A percentile compares a stretch with the other conserved stretches of the same genome.
Evolutionary conservation across 768 basidiomycete genomes (phyloP).

Genomic region (Tylopilus plumbeoviolaceoides): DNA sequence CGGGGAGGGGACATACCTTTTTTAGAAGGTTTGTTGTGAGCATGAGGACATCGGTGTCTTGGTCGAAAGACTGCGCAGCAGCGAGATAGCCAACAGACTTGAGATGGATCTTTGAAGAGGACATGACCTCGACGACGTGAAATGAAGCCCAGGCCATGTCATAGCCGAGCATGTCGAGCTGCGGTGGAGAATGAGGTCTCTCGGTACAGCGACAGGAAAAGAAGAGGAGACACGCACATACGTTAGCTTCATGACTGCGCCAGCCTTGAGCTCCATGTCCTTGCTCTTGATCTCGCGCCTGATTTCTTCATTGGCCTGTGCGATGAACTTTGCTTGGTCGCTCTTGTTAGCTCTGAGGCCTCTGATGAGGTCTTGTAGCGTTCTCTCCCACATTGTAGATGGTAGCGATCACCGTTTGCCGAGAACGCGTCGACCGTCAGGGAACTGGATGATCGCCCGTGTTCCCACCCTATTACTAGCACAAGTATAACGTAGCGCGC

Average conservation of each 20-base stretch:
- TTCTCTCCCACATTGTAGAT: constrained; percentile 86
- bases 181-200: constrained; percentile 10
- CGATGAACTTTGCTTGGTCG: constrained; percentile 89
- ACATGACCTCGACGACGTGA: constrained; percentile 98
- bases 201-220: not conserved
- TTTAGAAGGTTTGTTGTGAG: constrained; percentile 93
- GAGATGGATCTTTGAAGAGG: constrained; percentile 83
- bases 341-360: constrained; percentile 94
- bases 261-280: constrained; percentile 97
- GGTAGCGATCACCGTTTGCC: not conserved
- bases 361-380: constrained; percentile 91
- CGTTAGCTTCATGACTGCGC: constrained; percentile 90
- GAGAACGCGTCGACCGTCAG: not conserved
- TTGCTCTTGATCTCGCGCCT: constrained; percentile 85
- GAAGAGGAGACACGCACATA: constrained; percentile 62
- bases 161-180: constrained; percentile 98
- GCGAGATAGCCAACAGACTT: constrained; percentile 97
- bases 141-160: constrained; percentile 97
- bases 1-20: constrained; percentile 55
- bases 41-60: constrained; percentile 96
- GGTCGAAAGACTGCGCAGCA: constrained; percentile 83
- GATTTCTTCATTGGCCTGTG: constrained; percentile 92
- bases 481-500: no score
- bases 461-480: not conserved
- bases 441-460: not conserved